phyloP scores from a whole-genome alignment of 257 asterid genomes.

The Cordia subcordata region DNA sequence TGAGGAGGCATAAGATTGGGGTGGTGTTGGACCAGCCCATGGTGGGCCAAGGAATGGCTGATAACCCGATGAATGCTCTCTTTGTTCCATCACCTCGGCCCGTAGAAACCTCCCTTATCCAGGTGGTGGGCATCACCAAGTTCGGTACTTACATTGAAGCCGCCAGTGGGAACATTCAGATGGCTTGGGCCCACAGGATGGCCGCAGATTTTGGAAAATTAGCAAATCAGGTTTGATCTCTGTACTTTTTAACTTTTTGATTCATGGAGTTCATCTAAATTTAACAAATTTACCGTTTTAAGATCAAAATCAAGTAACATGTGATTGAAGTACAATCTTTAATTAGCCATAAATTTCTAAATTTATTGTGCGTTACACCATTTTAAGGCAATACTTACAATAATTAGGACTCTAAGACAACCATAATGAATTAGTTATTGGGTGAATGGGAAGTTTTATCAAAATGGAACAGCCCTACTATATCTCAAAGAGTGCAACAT shows the following conservation, averaged over 20 bases:
- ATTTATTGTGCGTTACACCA: too few species aligned
- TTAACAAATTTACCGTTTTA: too few species aligned
- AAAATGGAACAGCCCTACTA: too few species aligned
- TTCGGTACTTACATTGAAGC: slow-evolving; percentile 62
- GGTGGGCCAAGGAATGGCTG: slow-evolving; percentile 80
- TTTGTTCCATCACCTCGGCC: slow-evolving; percentile 50
- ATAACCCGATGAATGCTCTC: slow-evolving; percentile 68
- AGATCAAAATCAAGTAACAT: too few species aligned
- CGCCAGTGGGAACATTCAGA: slow-evolving; percentile 37
- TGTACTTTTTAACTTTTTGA: not conserved
- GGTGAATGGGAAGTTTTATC: too few species aligned
- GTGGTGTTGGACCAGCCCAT: slow-evolving; percentile 35
- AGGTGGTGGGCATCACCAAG: slow-evolving; percentile 57
- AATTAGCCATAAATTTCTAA: too few species aligned
- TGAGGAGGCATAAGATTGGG: slow-evolving; percentile 19
- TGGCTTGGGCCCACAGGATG: slow-evolving; percentile 29
- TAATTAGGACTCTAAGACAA: too few species aligned
- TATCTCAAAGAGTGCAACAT: too few species aligned
- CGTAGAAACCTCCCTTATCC: slow-evolving; percentile 45
- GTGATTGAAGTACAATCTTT: too few species aligned
- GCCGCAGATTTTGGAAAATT: slow-evolving; percentile 20
- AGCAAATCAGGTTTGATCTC: slow-evolving; percentile 41
- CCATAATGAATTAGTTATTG: too few species aligned
- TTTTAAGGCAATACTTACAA: too few species aligned
- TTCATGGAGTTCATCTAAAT: not conserved